Percentiles rank a stretch among this genome's conserved stretches.
phyloP scores from a whole-genome alignment of 1,284 basidiomycete species.

The Blastosporella zonata region DNA sequence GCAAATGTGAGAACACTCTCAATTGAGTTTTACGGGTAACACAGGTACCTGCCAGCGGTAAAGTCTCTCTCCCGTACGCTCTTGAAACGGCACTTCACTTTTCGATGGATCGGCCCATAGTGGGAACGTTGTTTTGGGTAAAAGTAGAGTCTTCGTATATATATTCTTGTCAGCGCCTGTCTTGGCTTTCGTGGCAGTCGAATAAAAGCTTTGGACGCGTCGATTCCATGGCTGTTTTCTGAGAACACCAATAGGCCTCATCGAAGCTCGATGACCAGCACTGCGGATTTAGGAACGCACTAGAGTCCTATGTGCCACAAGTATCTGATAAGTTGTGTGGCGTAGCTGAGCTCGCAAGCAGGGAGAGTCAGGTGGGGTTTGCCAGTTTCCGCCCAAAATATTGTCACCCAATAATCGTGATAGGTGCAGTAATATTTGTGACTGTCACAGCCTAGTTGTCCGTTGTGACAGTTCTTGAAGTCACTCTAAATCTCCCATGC shows the following conservation, averaged over 20 bases:
- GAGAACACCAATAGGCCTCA: conserved; percentile 9
- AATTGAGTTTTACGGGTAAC: conserved; percentile 1
- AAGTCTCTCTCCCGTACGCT: conserved; percentile 71
- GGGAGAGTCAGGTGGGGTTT: too few species aligned
- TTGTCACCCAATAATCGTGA: too few species aligned
- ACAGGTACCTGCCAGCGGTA: conserved; percentile 84
- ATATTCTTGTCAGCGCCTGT: conserved; percentile 32
- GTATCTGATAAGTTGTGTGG: neutral
- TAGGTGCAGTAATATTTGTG: too few species aligned
- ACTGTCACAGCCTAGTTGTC: too few species aligned
- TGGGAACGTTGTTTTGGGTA: conserved; percentile 85
- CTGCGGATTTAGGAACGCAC: neutral
- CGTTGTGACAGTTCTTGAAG: too few species aligned
- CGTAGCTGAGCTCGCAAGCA: too few species aligned
- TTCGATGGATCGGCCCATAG: conserved; percentile 71
- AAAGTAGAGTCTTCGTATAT: conserved; percentile 63
- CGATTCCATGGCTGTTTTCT: conserved; percentile 10
- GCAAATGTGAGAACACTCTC: conserved; percentile 5
- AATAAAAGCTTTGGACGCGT: conserved; percentile 9
- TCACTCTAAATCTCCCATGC: too few species aligned
- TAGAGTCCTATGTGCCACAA: neutral
- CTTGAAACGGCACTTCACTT: conserved; percentile 59
- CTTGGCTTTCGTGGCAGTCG: conserved; percentile 6
- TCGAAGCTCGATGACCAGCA: conserved; percentile 2
- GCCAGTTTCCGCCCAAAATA: too few species aligned